Evolutionary conservation across 768 basidiomycete species (phyloP).

Genomic region (Trametes maxima): DNA sequence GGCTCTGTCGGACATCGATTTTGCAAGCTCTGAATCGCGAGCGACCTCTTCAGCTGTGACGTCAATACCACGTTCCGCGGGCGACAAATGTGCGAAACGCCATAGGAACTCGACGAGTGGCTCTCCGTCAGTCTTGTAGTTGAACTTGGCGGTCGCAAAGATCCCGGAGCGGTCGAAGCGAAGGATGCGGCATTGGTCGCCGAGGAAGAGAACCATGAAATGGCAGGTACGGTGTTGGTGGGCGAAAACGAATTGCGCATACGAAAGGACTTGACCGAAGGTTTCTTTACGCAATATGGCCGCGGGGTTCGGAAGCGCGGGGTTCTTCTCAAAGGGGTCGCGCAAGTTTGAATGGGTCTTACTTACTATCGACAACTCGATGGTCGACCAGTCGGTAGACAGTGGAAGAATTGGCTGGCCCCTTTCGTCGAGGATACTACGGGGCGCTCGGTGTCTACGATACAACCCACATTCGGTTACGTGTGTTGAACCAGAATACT

Average conservation of each 20-base stretch:
- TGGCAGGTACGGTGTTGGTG: constrained; percentile 3
- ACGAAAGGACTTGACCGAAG: constrained; percentile 6
- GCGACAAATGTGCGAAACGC: constrained; percentile 2
- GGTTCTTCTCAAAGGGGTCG: constrained; percentile 2
- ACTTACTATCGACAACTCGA: constrained; percentile 9
- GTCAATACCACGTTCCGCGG: constrained; percentile 8
- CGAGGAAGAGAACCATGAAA: constrained; percentile 7
- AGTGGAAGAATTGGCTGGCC: background rate
- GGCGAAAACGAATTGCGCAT: background rate
- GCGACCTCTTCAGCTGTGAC: background rate
- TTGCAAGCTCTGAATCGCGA: background rate
- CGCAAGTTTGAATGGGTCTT: background rate
- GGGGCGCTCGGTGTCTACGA: background rate
- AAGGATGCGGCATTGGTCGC: background rate
- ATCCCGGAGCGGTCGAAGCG: constrained; percentile 5
- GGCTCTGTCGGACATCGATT: background rate
- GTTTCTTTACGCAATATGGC: background rate
- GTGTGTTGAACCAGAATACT: too few relatives aligned
- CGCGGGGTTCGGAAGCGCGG: too few relatives aligned
- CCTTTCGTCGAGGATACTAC: background rate
- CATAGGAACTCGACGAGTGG: constrained; percentile 6
- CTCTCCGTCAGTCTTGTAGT: background rate
- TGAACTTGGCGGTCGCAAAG: constrained; percentile 5
- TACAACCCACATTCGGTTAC: background rate
- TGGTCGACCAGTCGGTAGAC: background rate